Percentiles rank a stretch among this genome's conserved stretches.
These are phyloP conservation scores for Neurospora intermedia DNA, from an alignment of 495 filamentous ascomycete species.

Conservation along the genomic window DNA sequence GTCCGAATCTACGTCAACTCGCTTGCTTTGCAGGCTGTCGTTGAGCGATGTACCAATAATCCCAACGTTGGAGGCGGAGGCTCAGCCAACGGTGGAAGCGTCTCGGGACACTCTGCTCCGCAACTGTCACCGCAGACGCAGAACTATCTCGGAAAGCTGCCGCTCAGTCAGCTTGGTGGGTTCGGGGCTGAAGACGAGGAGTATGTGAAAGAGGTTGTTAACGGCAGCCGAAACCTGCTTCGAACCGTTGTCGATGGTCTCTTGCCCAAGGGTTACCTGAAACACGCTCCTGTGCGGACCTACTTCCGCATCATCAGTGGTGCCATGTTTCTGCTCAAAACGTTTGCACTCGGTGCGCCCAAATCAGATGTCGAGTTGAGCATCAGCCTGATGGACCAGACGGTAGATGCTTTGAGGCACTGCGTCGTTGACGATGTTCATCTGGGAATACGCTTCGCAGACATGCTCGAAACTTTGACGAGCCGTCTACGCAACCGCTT, in stretches of 20 bases:
- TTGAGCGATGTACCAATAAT: constrained; percentile 72
- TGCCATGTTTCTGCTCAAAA: constrained; percentile 88
- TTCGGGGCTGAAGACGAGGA: constrained; percentile 53
- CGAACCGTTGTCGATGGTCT: constrained; percentile 74
- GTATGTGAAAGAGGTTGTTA: constrained; percentile 82
- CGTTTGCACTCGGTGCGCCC: constrained; percentile 84
- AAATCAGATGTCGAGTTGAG: constrained; percentile 79
- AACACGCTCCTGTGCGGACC: constrained; percentile 85
- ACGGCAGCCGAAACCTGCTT: constrained; percentile 75
- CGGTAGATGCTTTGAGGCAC: constrained; percentile 66
- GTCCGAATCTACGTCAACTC: constrained; percentile 89
- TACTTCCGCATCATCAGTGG: constrained; percentile 91
- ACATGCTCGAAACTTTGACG: constrained; percentile 74
- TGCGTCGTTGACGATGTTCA: constrained; percentile 95
- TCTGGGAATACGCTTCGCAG: constrained; percentile 87
- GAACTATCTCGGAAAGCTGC: constrained; percentile 45
- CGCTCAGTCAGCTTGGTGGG: constrained; percentile 44
- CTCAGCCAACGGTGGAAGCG: constrained; percentile 24
- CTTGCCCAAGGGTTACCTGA: constrained; percentile 70
- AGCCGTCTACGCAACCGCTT: constrained; percentile 64
- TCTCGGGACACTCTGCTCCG: constrained; percentile 30
- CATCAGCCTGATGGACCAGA: constrained; percentile 68
- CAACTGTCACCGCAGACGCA: constrained; percentile 48
- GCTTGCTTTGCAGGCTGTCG: constrained; percentile 83
- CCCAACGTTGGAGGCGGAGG: constrained; percentile 42